phyloP scores from a whole-genome alignment of 2,329 filamentous ascomycete species.

The Diaporthe australafricana region DNA sequence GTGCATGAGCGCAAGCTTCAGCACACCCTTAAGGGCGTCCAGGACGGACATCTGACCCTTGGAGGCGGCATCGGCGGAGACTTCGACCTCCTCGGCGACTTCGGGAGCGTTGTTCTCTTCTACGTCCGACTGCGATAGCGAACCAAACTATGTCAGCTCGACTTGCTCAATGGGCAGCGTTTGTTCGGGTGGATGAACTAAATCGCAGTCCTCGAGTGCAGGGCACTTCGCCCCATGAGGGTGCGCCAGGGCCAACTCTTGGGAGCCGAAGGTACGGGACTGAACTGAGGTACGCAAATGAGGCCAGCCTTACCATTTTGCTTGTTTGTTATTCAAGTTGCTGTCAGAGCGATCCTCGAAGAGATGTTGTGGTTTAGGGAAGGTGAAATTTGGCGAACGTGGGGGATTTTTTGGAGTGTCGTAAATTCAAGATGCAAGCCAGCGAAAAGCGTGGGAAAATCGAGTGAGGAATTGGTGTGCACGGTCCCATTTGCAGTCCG shows the following conservation, averaged over 20 bases:
- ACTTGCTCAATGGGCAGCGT: slow-evolving; percentile 35
- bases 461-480: slow-evolving; percentile 1
- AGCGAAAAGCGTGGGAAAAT: slow-evolving; percentile 38
- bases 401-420: slow-evolving; percentile 42
- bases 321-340: slow-evolving; percentile 58
- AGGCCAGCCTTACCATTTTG: slow-evolving; percentile 68
- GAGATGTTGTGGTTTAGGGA: slow-evolving; percentile 52
- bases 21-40: slow-evolving; percentile 97
- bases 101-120: slow-evolving; percentile 96
- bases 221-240: slow-evolving; percentile 10
- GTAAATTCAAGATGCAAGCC: slow-evolving; percentile 34
- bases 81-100: slow-evolving; percentile 91
- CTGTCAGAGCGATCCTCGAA: slow-evolving; percentile 77
- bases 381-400: slow-evolving; percentile 38
- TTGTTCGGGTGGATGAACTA: slow-evolving; percentile 29
- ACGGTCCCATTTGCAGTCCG: background rate
- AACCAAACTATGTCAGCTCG: slow-evolving; percentile 42
- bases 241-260: slow-evolving; percentile 3
- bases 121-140: slow-evolving; percentile 93
- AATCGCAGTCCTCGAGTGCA: slow-evolving; percentile 7
- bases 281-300: background rate
- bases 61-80: slow-evolving; percentile 87
- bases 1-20: slow-evolving; percentile 99
- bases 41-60: slow-evolving; percentile 98
- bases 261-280: background rate